A percentile compares a stretch with the other conserved stretches of the same genome.
Conservation (phyloP, 2,329 filamentous ascomycete genomes). For the Penicillium crustosum region DNA sequence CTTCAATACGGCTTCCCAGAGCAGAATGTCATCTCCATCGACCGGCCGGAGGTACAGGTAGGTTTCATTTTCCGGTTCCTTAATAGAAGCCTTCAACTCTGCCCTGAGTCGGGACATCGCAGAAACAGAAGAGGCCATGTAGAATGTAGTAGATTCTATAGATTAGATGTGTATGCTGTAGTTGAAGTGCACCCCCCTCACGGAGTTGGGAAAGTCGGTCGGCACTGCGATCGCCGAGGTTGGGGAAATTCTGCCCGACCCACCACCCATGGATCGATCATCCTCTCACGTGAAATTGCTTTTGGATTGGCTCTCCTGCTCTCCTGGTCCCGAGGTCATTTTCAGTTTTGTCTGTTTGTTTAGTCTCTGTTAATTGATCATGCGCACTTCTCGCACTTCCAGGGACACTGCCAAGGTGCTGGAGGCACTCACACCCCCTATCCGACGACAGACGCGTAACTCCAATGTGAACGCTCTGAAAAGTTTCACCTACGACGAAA, state of each 20-base stretch:
- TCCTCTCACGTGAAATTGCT: slow-evolving; percentile 23
- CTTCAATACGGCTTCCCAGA: slow-evolving; percentile 61
- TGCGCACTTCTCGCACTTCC: slow-evolving; percentile 61
- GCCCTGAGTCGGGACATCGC: slow-evolving; percentile 61
- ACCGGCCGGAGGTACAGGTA: slow-evolving; percentile 58
- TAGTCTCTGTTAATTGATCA: slow-evolving; percentile 25
- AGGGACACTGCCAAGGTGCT: slow-evolving; percentile 60
- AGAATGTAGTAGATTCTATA: slow-evolving; percentile 12
- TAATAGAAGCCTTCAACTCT: slow-evolving; percentile 61
- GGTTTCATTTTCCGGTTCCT: slow-evolving; percentile 43
- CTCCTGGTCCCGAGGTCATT: neutral
- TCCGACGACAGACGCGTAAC: slow-evolving; percentile 49
- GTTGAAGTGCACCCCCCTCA: neutral
- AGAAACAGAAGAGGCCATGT: slow-evolving; percentile 25
- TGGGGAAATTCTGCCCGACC: slow-evolving; percentile 19
- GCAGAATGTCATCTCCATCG: slow-evolving; percentile 57
- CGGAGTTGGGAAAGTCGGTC: slow-evolving; percentile 7
- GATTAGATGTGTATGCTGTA: neutral
- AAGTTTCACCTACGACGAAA: slow-evolving; percentile 29
- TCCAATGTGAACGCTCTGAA: slow-evolving; percentile 27
- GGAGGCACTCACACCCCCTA: slow-evolving; percentile 45
- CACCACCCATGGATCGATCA: slow-evolving; percentile 7
- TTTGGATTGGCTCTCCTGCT: neutral
- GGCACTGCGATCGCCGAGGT: slow-evolving; percentile 22
- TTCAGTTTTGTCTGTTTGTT: neutral